These are phyloP conservation scores for Wickerhamomyces hampshirensis DNA, from an alignment of 805 yeast genomes.

Conservation along the genomic window DNA sequence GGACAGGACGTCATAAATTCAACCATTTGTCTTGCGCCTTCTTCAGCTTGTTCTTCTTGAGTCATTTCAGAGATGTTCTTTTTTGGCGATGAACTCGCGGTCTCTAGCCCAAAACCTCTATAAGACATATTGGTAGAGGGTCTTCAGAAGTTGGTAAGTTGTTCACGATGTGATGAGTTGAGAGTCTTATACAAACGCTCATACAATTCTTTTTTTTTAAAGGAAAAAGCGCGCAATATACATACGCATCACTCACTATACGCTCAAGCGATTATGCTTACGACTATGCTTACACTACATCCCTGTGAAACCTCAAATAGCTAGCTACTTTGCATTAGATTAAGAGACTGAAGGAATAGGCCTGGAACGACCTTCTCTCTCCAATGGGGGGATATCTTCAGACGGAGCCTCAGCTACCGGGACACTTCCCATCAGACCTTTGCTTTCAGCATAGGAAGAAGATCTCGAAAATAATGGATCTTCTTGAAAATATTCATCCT, in stretches of 20 bases:
- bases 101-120: slow-evolving; percentile 38
- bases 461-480: slow-evolving; percentile 67
- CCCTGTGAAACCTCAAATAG: no score
- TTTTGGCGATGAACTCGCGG: slow-evolving; percentile 33
- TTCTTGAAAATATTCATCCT: slow-evolving; percentile 80
- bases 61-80: slow-evolving; percentile 67
- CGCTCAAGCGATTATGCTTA: no score
- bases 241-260: no score
- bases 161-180: no score
- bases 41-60: slow-evolving; percentile 89
- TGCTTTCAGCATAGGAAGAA: slow-evolving; percentile 77
- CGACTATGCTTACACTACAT: no score
- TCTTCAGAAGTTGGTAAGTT: no score
- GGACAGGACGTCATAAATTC: slow-evolving; percentile 90
- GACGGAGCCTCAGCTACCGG: slow-evolving; percentile 56
- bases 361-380: slow-evolving; percentile 64
- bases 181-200: no score
- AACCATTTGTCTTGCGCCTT: slow-evolving; percentile 81
- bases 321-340: no score
- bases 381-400: slow-evolving; percentile 66
- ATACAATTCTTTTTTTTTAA: no score
- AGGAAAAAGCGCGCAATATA: no score
- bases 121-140: slow-evolving; percentile 27
- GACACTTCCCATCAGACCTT: slow-evolving; percentile 90
- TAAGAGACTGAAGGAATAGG: slow-evolving; percentile 8